Percentiles rank a stretch among this genome's conserved stretches.
Evolutionary conservation across 352 stramenopile species (phyloP).

Genomic region (Phytophthora hibernalis): DNA sequence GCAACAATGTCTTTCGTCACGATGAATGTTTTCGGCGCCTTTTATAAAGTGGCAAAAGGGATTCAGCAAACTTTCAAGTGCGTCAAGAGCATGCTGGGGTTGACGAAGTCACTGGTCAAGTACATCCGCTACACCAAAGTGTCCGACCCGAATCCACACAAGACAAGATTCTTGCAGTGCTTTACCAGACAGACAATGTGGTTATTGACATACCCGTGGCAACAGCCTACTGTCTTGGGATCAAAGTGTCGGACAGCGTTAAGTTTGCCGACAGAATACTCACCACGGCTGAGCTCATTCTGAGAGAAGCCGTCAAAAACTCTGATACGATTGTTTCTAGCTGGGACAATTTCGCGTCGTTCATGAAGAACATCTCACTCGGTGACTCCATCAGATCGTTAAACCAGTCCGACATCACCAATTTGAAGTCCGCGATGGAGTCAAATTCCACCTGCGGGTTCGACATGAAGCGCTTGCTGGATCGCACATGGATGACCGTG

Average conservation of each 20-base stretch:
- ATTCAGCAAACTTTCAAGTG: constrained; percentile 38
- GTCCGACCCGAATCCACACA: constrained; percentile 30
- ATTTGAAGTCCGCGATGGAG: constrained; percentile 21
- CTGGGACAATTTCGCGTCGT: constrained; percentile 29
- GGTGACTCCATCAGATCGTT: constrained; percentile 22
- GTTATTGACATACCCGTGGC: constrained; percentile 48
- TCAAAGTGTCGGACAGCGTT: constrained; percentile 24
- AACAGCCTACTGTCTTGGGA: constrained; percentile 42
- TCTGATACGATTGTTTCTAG: constrained; percentile 35
- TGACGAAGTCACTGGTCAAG: constrained; percentile 37
- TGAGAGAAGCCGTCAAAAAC: constrained; percentile 40
- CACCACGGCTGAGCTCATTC: constrained; percentile 29
- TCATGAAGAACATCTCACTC: constrained; percentile 33
- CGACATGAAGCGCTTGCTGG: constrained; percentile 33
- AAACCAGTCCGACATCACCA: constrained; percentile 21
- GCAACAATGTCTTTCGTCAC: constrained; percentile 23
- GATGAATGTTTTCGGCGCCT: constrained; percentile 22
- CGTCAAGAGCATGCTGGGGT: constrained; percentile 26
- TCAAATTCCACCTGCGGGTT: constrained; percentile 32
- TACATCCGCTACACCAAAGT: constrained; percentile 38
- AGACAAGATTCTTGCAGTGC: constrained; percentile 40
- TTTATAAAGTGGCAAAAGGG: constrained; percentile 17
- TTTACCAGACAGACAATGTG: constrained; percentile 48
- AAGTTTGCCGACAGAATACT: constrained; percentile 39
- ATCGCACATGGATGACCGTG: constrained; percentile 36